Evolutionary conservation across 2,329 filamentous ascomycete species (phyloP), one percentile per base, ranked within the genome.

Genomic region (Nemania sp.): DNA sequence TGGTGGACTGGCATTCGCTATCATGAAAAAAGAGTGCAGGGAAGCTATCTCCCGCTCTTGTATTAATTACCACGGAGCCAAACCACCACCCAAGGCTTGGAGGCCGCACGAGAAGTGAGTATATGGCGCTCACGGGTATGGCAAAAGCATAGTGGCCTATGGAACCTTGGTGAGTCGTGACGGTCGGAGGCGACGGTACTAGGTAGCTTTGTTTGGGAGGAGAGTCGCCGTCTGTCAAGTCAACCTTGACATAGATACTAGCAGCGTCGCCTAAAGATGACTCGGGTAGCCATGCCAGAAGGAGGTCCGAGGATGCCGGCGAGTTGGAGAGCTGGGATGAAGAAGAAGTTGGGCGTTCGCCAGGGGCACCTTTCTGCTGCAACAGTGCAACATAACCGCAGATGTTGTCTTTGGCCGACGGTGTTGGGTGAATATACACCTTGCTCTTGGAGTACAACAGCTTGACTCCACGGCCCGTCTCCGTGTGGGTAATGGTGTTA

Each of bases 61-160:
- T 93, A 78, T 99, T 99, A 82, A 99, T 93, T 65, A 99, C 91
- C 29, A 99, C 82, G 70, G 94, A 97, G 38, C 96, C 96, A 79
- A 97, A 98, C 96, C 96, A 99, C 97, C 96, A 99, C 18, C 96
- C 97, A 7, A 97, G 82, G 78, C 93, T 98, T 5, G 96, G 97
- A 3, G 95, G 95, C 1, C 96, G 89, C 45, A 99, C 90, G 7
- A 97, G 86, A 5, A 99, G 85, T 29, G 93, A 97, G 81, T 97
- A 99, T 68, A 99, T 91, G 71, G 95, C 92, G 72, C 89, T 93
- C 32, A 98, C 87, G 1, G 96, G 96, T 5, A 99, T 87, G 1
- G 95, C 94, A 77, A 99, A 99, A 1, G 96, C 90, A 78, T 97
- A 98, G 55, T 92, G 88, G 3, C 94, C 94, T 56, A 89, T 83